phyloP scores from a whole-genome alignment of 805 yeast genomes.

The Metschnikowia baotianmanensis region DNA sequence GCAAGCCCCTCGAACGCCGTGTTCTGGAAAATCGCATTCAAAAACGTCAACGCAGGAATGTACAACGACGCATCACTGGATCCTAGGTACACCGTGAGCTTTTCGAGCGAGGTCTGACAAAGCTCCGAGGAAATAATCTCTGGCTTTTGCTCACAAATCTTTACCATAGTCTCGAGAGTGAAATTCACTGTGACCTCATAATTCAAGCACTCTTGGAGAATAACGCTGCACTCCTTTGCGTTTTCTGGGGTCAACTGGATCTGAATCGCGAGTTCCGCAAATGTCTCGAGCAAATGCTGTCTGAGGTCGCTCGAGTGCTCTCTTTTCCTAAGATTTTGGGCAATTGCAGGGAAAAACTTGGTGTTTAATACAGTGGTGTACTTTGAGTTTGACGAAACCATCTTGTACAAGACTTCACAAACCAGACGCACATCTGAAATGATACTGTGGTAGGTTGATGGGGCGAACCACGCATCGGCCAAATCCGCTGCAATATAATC shows the following conservation, averaged over 20 bases:
- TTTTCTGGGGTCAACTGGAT: constrained; percentile 12
- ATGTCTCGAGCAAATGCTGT: constrained; percentile 24
- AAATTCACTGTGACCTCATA: constrained; percentile 27
- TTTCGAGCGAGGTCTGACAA: constrained; percentile 19
- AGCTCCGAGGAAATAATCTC: constrained; percentile 16
- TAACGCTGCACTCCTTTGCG: constrained; percentile 8
- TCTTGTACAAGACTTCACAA: constrained; percentile 19
- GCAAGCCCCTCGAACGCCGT: constrained; percentile 3
- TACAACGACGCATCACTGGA: constrained; percentile 30
- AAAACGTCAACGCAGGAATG: constrained; percentile 21
- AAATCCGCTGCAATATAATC: constrained; percentile 26
- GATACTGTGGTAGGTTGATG: constrained; percentile 26
- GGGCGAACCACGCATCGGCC: constrained; percentile 22
- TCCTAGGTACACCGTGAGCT: constrained; percentile 21
- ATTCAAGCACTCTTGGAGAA: constrained; percentile 24
- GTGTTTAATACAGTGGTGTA: constrained; percentile 12
- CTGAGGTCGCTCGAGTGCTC: constrained; percentile 31
- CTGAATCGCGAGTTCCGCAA: constrained; percentile 23
- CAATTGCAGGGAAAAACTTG: constrained; percentile 20
- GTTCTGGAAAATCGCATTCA: constrained; percentile 13
- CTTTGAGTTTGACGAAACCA: neutral
- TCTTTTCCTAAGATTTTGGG: constrained; percentile 16
- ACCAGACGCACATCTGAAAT: constrained; percentile 29
- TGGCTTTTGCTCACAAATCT: constrained; percentile 17
- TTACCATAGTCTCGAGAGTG: constrained; percentile 26